Evolutionary conservation across 2,329 filamentous ascomycete genomes (phyloP).

Genomic region (Aspergillus luchuensis): DNA sequence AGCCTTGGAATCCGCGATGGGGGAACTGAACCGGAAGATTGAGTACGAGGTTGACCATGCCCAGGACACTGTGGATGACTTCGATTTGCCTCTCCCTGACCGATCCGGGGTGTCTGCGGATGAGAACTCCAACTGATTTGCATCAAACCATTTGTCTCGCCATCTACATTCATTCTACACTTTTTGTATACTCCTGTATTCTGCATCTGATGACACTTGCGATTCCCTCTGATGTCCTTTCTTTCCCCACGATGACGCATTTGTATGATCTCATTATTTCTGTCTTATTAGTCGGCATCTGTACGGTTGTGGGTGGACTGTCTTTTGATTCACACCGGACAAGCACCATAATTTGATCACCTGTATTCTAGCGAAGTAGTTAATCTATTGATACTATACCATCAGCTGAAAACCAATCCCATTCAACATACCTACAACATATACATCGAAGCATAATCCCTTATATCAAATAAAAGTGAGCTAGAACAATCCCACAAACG

Average conservation of each 20-base stretch:
- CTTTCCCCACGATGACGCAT: not conserved
- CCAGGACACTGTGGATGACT: slow-evolving; percentile 41
- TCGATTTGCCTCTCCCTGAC: slow-evolving; percentile 40
- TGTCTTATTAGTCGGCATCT: not conserved
- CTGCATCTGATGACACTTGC: slow-evolving; percentile 18
- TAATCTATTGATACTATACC: slow-evolving; percentile 1
- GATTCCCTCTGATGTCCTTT: slow-evolving; percentile 2
- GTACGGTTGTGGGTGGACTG: slow-evolving; percentile 15
- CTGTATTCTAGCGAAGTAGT: slow-evolving; percentile 21
- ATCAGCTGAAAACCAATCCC: not conserved
- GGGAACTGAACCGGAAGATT: slow-evolving; percentile 20
- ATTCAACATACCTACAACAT: not conserved
- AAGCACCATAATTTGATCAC: slow-evolving; percentile 18
- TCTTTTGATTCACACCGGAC: slow-evolving; percentile 12
- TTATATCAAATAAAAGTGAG: not conserved
- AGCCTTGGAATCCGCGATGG: slow-evolving; percentile 24
- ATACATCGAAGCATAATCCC: no score
- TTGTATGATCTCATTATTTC: slow-evolving; percentile 8
- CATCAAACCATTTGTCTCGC: no score
- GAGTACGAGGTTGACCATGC: slow-evolving; percentile 19
- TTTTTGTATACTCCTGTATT: slow-evolving; percentile 13
- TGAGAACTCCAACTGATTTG: not conserved
- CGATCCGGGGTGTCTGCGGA: slow-evolving; percentile 18
- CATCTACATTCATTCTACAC: not conserved
- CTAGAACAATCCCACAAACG: not conserved